A percentile compares a stretch with the other conserved stretches of the same genome.
Conservation (phyloP, 306 rosid species). For the Quercus cerris region DNA sequence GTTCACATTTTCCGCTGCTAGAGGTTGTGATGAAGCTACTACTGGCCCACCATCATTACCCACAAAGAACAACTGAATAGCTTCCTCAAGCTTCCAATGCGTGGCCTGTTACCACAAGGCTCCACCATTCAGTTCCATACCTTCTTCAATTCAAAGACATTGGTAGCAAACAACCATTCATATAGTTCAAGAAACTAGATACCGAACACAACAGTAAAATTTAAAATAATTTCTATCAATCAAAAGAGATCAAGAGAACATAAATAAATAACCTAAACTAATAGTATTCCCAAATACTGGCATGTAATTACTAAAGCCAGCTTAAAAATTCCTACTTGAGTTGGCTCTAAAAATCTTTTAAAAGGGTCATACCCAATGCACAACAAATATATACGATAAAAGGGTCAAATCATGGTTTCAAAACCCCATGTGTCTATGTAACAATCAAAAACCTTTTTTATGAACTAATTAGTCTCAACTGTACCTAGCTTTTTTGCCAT, state of each 20-base stretch:
- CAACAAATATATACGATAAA: no score
- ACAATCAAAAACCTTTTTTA: no score
- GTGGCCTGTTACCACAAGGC: constrained; percentile 65
- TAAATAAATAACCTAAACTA: not conserved
- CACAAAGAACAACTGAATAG: constrained; percentile 79
- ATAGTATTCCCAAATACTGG: not conserved
- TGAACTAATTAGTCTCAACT: not conserved
- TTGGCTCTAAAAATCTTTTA: no score
- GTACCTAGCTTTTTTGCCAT: not conserved
- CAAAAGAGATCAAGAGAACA: not conserved
- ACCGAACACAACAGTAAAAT: not conserved
- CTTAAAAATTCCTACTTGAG: no score
- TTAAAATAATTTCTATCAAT: not conserved
- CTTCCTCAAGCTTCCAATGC: constrained; percentile 92
- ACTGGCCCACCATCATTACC: constrained; percentile 60
- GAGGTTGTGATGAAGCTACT: constrained; percentile 27
- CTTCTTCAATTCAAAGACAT: no score
- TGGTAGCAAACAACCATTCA: no score
- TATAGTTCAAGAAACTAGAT: not conserved
- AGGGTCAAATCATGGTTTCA: no score
- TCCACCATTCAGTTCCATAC: not conserved
- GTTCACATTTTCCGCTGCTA: constrained; percentile 40
- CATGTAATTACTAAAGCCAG: not conserved
- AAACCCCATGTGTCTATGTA: no score
- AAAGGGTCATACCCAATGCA: no score